Base-by-base conservation (phyloP, 768 basidiomycete species). In the Boletus bicolor region DNA sequence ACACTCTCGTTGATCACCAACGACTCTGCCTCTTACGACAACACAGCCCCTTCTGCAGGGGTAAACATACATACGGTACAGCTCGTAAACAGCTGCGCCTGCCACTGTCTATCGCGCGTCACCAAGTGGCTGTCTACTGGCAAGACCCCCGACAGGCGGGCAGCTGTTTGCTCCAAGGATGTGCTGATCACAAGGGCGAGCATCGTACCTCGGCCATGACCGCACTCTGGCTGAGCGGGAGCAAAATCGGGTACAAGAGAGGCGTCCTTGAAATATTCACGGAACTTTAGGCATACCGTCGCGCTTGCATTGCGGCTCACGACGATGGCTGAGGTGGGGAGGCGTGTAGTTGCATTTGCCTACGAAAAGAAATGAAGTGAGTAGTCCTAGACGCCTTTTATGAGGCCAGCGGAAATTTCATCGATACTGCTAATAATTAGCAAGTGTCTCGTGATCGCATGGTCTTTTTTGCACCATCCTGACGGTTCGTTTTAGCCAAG, bases 201-300 rank as follows among this genome's bases (percentile, higher is more conserved):
- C 12, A 79, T 79, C 36, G 73, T 54, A 7, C 36, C 41, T 1
- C 17, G 38, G 6, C 21, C 8, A 11, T 37, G 47, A 0, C 80
- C 75, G 57, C 82, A 75, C 39, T 70, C 72, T 0, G 77, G 24
- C 5, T 34, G 73, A 4, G 79, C 74, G 9, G 79, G 76, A 59
- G 81, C 80, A 12, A 85, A 82, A 65, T 88, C 86, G 61, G 87
- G 86, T 26, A 85, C 72, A 17, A 81, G 70, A 64, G 82, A 87
- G 42, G 83, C 62, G 41, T 73, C 68, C 11, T 58, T 57, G 26
- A 53, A 45, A 9, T 55, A 56, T 26, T 64, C 65, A n/a, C 58
- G 61, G 26, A 75, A 37, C 49, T 70, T 74, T 28, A 85, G 62
- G 63, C 83, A 80, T 21, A 77, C 73, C n/a, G n/a, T n/a, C n/a